Conservation (phyloP, 495 filamentous ascomycete species). For the Amniculicola lignicola region DNA sequence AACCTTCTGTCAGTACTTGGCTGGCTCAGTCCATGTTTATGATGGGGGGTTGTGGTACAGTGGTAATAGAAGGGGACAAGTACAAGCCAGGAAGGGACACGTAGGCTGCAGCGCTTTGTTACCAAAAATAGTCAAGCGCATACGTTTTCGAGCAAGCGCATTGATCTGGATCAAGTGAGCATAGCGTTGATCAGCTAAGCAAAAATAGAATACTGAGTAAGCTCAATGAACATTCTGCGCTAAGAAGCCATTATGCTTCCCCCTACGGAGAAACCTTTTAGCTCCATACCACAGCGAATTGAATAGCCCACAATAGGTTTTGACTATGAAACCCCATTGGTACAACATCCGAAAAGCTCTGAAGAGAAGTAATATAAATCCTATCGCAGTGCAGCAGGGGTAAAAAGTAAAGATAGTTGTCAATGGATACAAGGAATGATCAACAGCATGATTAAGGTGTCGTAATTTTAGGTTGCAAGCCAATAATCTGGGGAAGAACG, state of each 20-base stretch:
- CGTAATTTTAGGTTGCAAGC: slow-evolving; percentile 7
- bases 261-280: slow-evolving; percentile 3
- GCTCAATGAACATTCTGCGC: slow-evolving; percentile 1
- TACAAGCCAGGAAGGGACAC: slow-evolving; percentile 2
- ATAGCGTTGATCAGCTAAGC: slow-evolving; percentile 6
- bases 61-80: slow-evolving; percentile 2
- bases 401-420: not conserved
- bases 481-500: slow-evolving; percentile 1
- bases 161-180: not conserved
- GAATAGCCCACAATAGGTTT: not conserved
- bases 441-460: slow-evolving; percentile 9
- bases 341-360: not conserved
- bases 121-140: slow-evolving; percentile 2
- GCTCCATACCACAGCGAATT: not conserved
- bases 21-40: slow-evolving; percentile 9
- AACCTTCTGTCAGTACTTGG: slow-evolving; percentile 6
- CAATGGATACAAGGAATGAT: slow-evolving; percentile 2
- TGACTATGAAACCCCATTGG: not conserved
- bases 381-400: slow-evolving; percentile 10
- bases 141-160: slow-evolving; percentile 9
- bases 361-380: slow-evolving; percentile 5
- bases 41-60: not conserved
- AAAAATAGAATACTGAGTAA: slow-evolving; percentile 5
- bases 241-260: slow-evolving; percentile 9
- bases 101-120: too few species aligned